Conservation (phyloP, 225 moss, liverwort and hornwort genomes). For the Physcomitrellopsis africana region DNA sequence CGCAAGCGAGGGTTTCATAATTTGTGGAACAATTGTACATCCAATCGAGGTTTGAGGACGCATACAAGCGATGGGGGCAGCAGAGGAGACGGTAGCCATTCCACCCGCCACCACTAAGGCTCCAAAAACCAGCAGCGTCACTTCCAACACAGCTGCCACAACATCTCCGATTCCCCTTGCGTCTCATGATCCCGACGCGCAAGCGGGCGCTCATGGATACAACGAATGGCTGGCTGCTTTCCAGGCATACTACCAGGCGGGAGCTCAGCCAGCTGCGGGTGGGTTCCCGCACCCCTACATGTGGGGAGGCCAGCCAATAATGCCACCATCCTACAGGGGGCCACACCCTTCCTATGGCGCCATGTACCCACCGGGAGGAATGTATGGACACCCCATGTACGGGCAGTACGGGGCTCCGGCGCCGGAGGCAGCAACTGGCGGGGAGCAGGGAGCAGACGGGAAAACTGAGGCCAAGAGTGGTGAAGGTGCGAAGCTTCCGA, state of each 20-base stretch:
- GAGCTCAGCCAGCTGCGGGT: conserved; percentile 54
- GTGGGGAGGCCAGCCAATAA: conserved; percentile 70
- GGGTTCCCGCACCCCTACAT: conserved; percentile 64
- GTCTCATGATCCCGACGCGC: conserved; percentile 36
- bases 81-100: conserved; percentile 51
- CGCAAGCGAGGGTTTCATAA: background rate
- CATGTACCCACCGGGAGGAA: conserved; percentile 66
- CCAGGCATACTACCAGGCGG: conserved; percentile 65
- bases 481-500: conserved; percentile 38
- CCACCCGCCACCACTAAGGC: conserved; percentile 54
- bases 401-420: conserved; percentile 55
- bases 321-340: conserved; percentile 65
- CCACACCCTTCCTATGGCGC: conserved; percentile 68
- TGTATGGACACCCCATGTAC: conserved; percentile 74
- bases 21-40: background rate
- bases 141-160: conserved; percentile 18
- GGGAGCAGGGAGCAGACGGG: conserved; percentile 44
- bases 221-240: conserved; percentile 68
- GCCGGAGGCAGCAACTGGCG: conserved; percentile 44
- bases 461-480: conserved; percentile 44
- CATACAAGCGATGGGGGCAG: conserved; percentile 52
- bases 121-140: conserved; percentile 37
- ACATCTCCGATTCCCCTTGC: conserved; percentile 9
- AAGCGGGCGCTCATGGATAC: conserved; percentile 45
- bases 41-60: conserved; percentile 29